A percentile compares a stretch with the other conserved stretches of the same genome.
Evolutionary conservation across 2,329 filamentous ascomycete species (phyloP).

Genomic region (Cordyceps sp.): DNA sequence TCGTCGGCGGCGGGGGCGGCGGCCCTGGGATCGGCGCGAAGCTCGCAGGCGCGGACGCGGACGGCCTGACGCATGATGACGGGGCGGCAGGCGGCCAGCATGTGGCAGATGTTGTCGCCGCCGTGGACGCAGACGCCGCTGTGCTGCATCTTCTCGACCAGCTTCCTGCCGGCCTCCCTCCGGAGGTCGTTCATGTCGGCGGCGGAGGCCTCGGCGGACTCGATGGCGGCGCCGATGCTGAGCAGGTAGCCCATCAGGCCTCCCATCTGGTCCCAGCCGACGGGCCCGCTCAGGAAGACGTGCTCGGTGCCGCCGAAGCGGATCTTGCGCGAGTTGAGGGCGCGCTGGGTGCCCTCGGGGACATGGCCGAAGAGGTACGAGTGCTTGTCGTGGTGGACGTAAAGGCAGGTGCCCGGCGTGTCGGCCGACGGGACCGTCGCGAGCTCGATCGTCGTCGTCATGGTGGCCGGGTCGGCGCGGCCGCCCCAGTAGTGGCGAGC

Average conservation of each 20-base stretch:
- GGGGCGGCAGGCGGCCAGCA: constrained; percentile 63
- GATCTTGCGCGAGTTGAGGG: constrained; percentile 50
- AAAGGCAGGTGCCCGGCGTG: constrained; percentile 61
- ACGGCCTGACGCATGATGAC: constrained; percentile 80
- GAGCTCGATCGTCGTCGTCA: constrained; percentile 62
- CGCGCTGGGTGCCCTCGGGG: constrained; percentile 71
- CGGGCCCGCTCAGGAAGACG: constrained; percentile 66
- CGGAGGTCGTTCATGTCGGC: constrained; percentile 22
- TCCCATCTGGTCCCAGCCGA: constrained; percentile 61
- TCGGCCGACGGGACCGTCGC: constrained; percentile 74
- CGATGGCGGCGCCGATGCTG: constrained; percentile 56
- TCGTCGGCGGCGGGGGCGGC: constrained; percentile 7
- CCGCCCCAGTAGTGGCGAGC: no score
- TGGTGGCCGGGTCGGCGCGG: constrained; percentile 18
- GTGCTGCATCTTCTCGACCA: constrained; percentile 8
- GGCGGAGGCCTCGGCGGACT: constrained; percentile 25
- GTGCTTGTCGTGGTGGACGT: constrained; percentile 66
- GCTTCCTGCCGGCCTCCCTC: constrained; percentile 19
- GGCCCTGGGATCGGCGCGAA: constrained; percentile 29
- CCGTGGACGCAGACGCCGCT: constrained; percentile 53
- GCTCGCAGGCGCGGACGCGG: constrained; percentile 55
- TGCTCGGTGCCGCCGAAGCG: constrained; percentile 51
- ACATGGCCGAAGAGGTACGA: constrained; percentile 76
- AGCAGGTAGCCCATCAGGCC: constrained; percentile 76
- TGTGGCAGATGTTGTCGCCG: constrained; percentile 62